phyloP scores from a whole-genome alignment of 2,329 filamentous ascomycete species.

The Colletotrichum gigasporum region DNA sequence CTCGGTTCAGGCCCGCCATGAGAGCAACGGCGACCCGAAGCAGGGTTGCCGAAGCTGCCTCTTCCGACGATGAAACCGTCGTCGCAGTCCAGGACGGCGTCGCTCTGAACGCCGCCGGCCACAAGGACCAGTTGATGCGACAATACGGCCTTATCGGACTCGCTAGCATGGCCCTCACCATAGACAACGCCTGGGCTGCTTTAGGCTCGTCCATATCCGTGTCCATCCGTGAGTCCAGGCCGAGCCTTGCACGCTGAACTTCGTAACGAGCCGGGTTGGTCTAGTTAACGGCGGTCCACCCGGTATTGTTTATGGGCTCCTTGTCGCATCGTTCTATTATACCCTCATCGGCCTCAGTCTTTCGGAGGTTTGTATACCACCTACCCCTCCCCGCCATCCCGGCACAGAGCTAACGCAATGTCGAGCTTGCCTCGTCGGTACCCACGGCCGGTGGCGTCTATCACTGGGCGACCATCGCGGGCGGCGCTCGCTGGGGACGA shows the following conservation, averaged over 20 bases:
- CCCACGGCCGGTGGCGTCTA: constrained; percentile 69
- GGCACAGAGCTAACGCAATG: constrained; percentile 11
- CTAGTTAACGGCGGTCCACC: constrained; percentile 53
- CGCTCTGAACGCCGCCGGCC: constrained; percentile 70
- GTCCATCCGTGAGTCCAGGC: constrained; percentile 51
- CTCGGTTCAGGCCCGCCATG: not conserved
- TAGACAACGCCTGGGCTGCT: constrained; percentile 73
- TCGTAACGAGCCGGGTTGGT: constrained; percentile 2
- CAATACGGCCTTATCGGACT: constrained; percentile 70
- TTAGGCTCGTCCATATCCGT: constrained; percentile 69
- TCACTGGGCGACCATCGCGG: constrained; percentile 69
- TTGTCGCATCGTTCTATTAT: constrained; percentile 54
- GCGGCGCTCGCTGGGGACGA: constrained; percentile 63
- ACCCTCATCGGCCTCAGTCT: constrained; percentile 52
- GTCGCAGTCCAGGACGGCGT: constrained; percentile 48
- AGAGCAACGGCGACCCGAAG: not conserved
- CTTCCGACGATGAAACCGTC: constrained; percentile 43
- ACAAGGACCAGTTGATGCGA: constrained; percentile 69
- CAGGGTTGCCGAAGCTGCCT: not conserved
- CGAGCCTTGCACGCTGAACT: not conserved
- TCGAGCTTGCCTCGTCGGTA: constrained; percentile 67
- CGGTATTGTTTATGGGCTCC: constrained; percentile 52
- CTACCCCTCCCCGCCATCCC: not conserved
- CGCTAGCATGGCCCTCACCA: constrained; percentile 67
- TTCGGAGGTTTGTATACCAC: constrained; percentile 43